Evolutionary conservation across 2,329 filamentous ascomycete genomes (phyloP).

Genomic region (Pochonia chlamydosporia): DNA sequence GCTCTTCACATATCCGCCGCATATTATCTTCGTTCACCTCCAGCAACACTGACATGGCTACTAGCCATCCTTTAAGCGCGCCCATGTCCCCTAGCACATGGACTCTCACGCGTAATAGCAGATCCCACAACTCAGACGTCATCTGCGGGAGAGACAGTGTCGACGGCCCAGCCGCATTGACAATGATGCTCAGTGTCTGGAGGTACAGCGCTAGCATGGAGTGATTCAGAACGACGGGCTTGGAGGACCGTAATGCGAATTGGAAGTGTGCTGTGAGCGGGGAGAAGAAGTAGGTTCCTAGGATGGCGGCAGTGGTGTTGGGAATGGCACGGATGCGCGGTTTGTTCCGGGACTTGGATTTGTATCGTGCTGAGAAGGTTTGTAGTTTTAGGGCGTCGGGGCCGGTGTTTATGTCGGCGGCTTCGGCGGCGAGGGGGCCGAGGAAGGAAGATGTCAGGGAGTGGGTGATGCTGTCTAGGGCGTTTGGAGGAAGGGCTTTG

Average conservation of each 20-base stretch:
- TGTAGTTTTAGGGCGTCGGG: slow-evolving; percentile 83
- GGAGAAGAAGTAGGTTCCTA: slow-evolving; percentile 76
- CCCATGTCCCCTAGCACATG: slow-evolving; percentile 54
- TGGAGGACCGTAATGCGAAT: slow-evolving; percentile 48
- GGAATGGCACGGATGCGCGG: slow-evolving; percentile 52
- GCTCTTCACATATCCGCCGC: slow-evolving; percentile 64
- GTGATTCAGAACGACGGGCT: slow-evolving; percentile 63
- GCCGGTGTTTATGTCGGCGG: slow-evolving; percentile 73
- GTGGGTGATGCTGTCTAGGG: slow-evolving; percentile 63
- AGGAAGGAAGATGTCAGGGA: slow-evolving; percentile 68
- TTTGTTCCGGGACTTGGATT: slow-evolving; percentile 24
- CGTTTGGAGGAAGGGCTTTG: slow-evolving; percentile 48
- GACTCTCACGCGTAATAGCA: slow-evolving; percentile 67
- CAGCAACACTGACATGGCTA: slow-evolving; percentile 72
- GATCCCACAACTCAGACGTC: slow-evolving; percentile 76
- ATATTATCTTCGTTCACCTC: slow-evolving; percentile 74
- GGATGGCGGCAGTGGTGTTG: slow-evolving; percentile 72
- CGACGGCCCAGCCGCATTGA: slow-evolving; percentile 78
- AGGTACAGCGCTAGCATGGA: slow-evolving; percentile 74
- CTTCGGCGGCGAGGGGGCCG: slow-evolving; percentile 72
- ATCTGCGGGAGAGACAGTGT: slow-evolving; percentile 71
- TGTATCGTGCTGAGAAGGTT: slow-evolving; percentile 67
- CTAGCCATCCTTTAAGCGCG: slow-evolving; percentile 69
- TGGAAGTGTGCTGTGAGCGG: slow-evolving; percentile 79
- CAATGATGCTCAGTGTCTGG: slow-evolving; percentile 76